phyloP scores from a whole-genome alignment of 345 rosid species.

The Pistacia integerrima region DNA sequence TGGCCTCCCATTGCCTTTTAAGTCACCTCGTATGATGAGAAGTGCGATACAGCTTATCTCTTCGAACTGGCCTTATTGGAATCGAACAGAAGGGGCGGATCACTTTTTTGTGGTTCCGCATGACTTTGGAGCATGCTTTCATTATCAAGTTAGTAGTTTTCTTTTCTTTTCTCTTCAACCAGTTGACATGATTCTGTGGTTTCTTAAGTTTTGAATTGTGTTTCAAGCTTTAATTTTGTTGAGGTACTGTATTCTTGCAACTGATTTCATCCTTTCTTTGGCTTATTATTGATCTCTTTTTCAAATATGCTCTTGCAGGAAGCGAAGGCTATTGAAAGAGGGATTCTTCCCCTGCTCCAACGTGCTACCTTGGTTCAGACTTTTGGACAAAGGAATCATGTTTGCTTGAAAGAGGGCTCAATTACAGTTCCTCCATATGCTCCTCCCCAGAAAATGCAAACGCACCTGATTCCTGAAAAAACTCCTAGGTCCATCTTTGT shows the following conservation, averaged over 20 bases:
- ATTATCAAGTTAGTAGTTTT: constrained; percentile 68
- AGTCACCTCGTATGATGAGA: constrained; percentile 97
- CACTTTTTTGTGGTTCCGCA: constrained; percentile 96
- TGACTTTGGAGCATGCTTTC: constrained; percentile 99
- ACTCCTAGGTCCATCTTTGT: constrained; percentile 94
- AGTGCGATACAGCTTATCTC: constrained; percentile 96
- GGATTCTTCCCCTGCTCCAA: constrained; percentile 81
- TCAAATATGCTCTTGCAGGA: constrained; percentile 49
- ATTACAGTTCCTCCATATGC: constrained; percentile 98
- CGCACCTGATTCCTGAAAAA: constrained; percentile 80
- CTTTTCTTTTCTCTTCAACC: background rate
- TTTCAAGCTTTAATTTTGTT: background rate
- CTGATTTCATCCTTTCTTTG: constrained; percentile 4
- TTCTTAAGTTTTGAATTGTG: background rate
- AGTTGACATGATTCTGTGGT: constrained; percentile 12
- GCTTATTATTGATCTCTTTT: background rate
- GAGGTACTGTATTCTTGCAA: constrained; percentile 4
- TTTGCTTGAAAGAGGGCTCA: constrained; percentile 93
- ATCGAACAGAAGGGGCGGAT: constrained; percentile 92
- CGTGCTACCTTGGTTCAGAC: constrained; percentile 99
- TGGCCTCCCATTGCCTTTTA: constrained; percentile 95
- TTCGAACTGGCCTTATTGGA: constrained; percentile 97
- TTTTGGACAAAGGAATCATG: constrained; percentile 95
- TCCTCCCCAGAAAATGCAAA: constrained; percentile 96
- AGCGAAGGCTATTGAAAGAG: constrained; percentile 97